Base-by-base conservation (phyloP, 176 grass and related monocot species). In the Puccinellia tenuiflora region DNA sequence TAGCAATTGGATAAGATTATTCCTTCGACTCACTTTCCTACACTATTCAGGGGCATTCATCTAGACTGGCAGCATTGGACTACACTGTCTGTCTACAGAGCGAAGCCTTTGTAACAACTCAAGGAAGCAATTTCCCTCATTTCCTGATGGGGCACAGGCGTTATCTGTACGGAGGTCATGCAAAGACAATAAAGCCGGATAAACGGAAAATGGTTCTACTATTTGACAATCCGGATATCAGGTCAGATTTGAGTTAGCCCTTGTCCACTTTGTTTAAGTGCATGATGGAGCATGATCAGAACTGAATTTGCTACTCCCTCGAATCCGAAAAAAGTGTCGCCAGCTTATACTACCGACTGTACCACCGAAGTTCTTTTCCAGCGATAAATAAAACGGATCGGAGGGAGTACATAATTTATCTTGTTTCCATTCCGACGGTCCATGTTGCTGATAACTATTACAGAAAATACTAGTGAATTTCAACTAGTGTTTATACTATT, bases 101-200 rank as follows among this genome's bases (percentile, higher is more conserved):
- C 52, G 92, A 98, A 88, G 73, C 81, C 12, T 98, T 98, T 80
- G 88, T 95, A 30, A 84, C 89, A 24, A 98, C 90, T 86, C 95
- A 98, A 95, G 95, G 95, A 40, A 91, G 92, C 70, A 98, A 95
- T 75, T 98, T 98, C 26, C 95, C 92, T 34, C 95, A 98, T 72
- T 98, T 98, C 67, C 42, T 98, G 81, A 93, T 95, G 72, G 95
- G 95, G 31, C 86, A 95, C n/a, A 88, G 92, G 51, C 91, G 88
- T 61, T 94, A 94, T 81, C 50, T 88, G 43, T 88, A 91, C 63
- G 90, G 42, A 85, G 95, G 96, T 37, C 85, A 91, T 59, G 81
- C 88, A 25, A 95, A 85, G 83, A 98, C 92, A 69, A 95, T 95
- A 80, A 92, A 93, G 29, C 96, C 96, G 34, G 92, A 98, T 79